These are phyloP conservation scores for Scheffersomyces lignosus DNA, from an alignment of 805 yeast species.

Conservation along the genomic window DNA sequence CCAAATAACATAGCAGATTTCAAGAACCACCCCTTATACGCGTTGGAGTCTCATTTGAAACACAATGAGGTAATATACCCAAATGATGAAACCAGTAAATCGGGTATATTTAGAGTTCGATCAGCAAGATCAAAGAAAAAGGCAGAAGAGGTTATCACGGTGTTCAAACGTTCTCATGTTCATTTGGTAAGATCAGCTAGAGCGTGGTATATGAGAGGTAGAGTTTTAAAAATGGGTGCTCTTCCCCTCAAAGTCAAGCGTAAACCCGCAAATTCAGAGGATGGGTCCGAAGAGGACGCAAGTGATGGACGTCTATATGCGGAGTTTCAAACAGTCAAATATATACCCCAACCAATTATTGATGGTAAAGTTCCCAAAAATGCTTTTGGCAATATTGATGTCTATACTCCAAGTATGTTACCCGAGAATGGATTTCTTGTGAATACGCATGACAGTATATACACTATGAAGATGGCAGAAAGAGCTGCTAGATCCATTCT, in stretches of 20 bases:
- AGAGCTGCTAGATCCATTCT: slow-evolving; percentile 66
- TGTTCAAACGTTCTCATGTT: slow-evolving; percentile 69
- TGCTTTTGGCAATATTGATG: slow-evolving; percentile 80
- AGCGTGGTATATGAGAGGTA: slow-evolving; percentile 84
- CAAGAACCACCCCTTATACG: slow-evolving; percentile 83
- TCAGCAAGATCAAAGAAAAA: slow-evolving; percentile 29
- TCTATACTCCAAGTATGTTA: slow-evolving; percentile 76
- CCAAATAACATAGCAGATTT: slow-evolving; percentile 84
- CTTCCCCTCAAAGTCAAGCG: slow-evolving; percentile 56
- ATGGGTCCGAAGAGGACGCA: slow-evolving; percentile 51
- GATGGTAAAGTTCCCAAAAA: slow-evolving; percentile 74
- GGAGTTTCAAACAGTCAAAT: slow-evolving; percentile 72
- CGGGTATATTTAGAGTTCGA: slow-evolving; percentile 68
- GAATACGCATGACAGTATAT: slow-evolving; percentile 13
- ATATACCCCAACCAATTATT: slow-evolving; percentile 61
- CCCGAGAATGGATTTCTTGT: slow-evolving; percentile 77
- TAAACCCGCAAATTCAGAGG: slow-evolving; percentile 16
- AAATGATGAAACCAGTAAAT: slow-evolving; percentile 48
- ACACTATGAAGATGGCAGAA: slow-evolving; percentile 50
- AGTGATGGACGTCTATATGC: slow-evolving; percentile 65
- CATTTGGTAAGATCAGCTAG: slow-evolving; percentile 65
- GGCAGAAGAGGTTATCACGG: slow-evolving; percentile 44
- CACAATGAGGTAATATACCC: slow-evolving; percentile 73
- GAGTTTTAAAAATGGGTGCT: slow-evolving; percentile 69
- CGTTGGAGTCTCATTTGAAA: slow-evolving; percentile 70